Evolutionary conservation across 257 asterid genomes (phyloP).

Genomic region (Paraleonurus japonicus): DNA sequence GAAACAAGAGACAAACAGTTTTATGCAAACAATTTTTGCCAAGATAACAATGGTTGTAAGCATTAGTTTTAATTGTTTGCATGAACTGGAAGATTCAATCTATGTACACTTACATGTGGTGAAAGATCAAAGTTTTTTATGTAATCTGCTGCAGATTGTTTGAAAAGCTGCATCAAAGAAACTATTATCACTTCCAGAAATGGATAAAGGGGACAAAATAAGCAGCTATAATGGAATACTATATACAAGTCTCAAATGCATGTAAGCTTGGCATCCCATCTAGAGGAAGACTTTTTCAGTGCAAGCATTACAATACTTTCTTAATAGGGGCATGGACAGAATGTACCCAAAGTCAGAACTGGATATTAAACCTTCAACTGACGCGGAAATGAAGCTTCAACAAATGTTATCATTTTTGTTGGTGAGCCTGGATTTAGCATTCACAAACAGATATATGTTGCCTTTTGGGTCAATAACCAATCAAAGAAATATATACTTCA

Average conservation of each 20-base stretch:
- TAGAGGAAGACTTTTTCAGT: neutral
- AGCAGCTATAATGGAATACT: neutral
- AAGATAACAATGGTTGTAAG: conserved; percentile 15
- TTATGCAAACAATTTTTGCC: neutral
- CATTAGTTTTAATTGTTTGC: conserved; percentile 5
- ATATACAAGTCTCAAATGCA: conserved; percentile 10
- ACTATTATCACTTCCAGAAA: conserved; percentile 17
- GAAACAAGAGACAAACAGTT: neutral
- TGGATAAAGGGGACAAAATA: neutral
- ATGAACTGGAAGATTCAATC: conserved; percentile 3
- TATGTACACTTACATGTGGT: conserved; percentile 57
- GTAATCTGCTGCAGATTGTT: conserved; percentile 73
- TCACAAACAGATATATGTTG: neutral
- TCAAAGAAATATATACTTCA: conserved; percentile 6
- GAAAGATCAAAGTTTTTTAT: conserved; percentile 61
- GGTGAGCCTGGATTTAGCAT: neutral
- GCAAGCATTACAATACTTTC: neutral
- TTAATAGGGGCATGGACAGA: neutral
- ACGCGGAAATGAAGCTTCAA: neutral
- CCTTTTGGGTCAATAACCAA: conserved; percentile 3
- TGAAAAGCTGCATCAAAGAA: conserved; percentile 71
- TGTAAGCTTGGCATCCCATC: neutral
- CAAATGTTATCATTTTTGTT: neutral
- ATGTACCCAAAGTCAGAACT: neutral
- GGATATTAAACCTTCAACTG: neutral